These are phyloP conservation scores for Mortierella sp. DNA, from an alignment of 371 early-diverging fungal genomes.

Conservation along the genomic window DNA sequence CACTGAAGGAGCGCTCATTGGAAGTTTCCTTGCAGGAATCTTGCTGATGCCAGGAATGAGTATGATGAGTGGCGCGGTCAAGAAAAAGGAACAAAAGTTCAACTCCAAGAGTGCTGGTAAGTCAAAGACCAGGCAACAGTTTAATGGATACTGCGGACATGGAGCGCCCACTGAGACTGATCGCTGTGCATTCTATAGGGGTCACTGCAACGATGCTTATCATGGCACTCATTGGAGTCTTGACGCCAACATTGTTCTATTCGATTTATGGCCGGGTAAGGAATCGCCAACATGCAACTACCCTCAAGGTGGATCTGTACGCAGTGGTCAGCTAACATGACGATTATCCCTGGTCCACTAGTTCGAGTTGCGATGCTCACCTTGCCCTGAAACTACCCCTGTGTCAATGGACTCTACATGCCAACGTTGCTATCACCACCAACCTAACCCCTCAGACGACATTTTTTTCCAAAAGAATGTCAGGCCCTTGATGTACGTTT, in stretches of 20 bases:
- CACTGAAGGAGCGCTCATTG: constrained; percentile 94
- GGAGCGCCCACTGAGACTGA: no score
- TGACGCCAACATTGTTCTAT: constrained; percentile 95
- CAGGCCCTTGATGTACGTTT: constrained; percentile 88
- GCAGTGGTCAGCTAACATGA: no score
- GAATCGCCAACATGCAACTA: background rate
- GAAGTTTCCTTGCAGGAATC: constrained; percentile 89
- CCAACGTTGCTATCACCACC: constrained; percentile 71
- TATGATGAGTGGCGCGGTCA: constrained; percentile 94
- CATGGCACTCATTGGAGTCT: constrained; percentile 91
- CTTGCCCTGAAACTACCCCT: constrained; percentile 57
- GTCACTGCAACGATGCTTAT: constrained; percentile 96
- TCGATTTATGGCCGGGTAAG: constrained; percentile 86
- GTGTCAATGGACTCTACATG: constrained; percentile 58
- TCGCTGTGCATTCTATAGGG: constrained; percentile 50
- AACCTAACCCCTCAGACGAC: constrained; percentile 80
- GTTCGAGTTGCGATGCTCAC: constrained; percentile 70
- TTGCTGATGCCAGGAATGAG: constrained; percentile 92
- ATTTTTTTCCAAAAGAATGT: constrained; percentile 85
- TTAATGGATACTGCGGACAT: no score
- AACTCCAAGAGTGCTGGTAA: constrained; percentile 92
- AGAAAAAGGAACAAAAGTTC: constrained; percentile 91
- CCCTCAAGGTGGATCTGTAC: no score
- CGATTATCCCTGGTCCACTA: constrained; percentile 9
- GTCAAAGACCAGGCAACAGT: background rate